Evolutionary conservation across 2,329 filamentous ascomycete species (phyloP), one percentile per base, ranked within the genome.

Genomic region (Uncinocarpus reesii): DNA sequence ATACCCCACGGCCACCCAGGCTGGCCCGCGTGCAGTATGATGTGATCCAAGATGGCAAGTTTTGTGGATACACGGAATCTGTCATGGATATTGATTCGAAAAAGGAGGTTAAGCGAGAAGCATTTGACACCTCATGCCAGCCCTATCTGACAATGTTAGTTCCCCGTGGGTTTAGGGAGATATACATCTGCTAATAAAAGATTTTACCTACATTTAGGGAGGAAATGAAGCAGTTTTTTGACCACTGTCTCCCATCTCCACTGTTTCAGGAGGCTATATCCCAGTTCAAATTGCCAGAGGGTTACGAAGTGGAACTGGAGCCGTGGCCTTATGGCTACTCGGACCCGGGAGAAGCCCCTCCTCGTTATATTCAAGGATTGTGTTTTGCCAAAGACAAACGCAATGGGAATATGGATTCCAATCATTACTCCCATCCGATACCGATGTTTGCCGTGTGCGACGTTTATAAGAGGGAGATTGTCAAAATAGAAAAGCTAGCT

Each of bases 351-450:
- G 70, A 73, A 16, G 67, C 73, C 24, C 70, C 70, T 41, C 59
- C 63, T 21, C 69, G 75, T 38, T 77, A 72, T 56, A 75, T 77
- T 57, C 75, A 78, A 58, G 71, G 71, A 1, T 59, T 78, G 3
- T 75, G 72, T 55, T 78, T 78, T 53, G 75, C 73, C 0, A 66
- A 67, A 51, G 69, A 74, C 43, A 69, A 59, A 5, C 58, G 63
- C 40, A 70, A 59, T 48, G 66, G 68, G 11, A 76, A 76, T 29
- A 62, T 60, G 1, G 76, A 82, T 57, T 72, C 77, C 1, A 82
- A 83, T 55, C 77, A 81, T 57, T 82, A 81, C 58, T 71, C 71
- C 1, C 80, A 76, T 54, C 79, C 78, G 0, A 63, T 82, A n/a
- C 76, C 76, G 5, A 68, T 79, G 47, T 74, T 77, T 37, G 74